Conservation (phyloP, 495 filamentous ascomycete species). For the Penicillium nucicola region DNA sequence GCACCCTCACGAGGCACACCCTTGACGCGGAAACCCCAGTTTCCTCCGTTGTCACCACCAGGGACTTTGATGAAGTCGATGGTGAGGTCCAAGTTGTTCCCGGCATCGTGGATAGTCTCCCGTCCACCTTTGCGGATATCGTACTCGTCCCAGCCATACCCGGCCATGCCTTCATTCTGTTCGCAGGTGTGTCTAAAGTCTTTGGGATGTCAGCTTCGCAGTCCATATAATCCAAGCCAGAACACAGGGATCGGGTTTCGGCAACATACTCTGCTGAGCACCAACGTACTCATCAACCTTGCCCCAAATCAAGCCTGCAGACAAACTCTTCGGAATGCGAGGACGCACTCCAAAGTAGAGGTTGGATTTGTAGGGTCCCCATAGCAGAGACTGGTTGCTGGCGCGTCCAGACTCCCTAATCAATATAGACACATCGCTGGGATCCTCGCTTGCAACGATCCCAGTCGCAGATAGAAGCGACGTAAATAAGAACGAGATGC, state of each 20-base stretch:
- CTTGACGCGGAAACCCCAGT: conserved; percentile 86
- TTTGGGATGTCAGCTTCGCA: conserved; percentile 31
- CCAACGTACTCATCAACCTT: conserved; percentile 77
- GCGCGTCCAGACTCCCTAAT: conserved; percentile 45
- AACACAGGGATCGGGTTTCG: not conserved
- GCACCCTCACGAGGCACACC: conserved; percentile 73
- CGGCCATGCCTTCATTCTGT: conserved; percentile 89
- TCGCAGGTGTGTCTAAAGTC: conserved; percentile 94
- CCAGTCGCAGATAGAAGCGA: conserved; percentile 32
- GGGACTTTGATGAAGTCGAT: conserved; percentile 93
- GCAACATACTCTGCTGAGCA: conserved; percentile 72
- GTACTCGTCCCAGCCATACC: conserved; percentile 97
- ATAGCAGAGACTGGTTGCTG: conserved; percentile 84
- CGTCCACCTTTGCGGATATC: conserved; percentile 82
- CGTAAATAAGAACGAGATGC: conserved; percentile 24
- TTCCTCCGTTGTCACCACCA: conserved; percentile 82
- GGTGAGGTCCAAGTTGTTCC: conserved; percentile 83
- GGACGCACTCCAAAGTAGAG: conserved; percentile 93
- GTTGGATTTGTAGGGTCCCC: conserved; percentile 95
- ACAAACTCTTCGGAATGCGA: conserved; percentile 79
- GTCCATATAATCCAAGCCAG: not conserved
- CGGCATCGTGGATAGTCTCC: conserved; percentile 85
- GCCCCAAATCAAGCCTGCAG: conserved; percentile 84
- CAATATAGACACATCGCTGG: conserved; percentile 36
- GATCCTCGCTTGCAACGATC: conserved; percentile 29